phyloP scores from a whole-genome alignment of 768 basidiomycete genomes.

The Mrakia gelida region DNA sequence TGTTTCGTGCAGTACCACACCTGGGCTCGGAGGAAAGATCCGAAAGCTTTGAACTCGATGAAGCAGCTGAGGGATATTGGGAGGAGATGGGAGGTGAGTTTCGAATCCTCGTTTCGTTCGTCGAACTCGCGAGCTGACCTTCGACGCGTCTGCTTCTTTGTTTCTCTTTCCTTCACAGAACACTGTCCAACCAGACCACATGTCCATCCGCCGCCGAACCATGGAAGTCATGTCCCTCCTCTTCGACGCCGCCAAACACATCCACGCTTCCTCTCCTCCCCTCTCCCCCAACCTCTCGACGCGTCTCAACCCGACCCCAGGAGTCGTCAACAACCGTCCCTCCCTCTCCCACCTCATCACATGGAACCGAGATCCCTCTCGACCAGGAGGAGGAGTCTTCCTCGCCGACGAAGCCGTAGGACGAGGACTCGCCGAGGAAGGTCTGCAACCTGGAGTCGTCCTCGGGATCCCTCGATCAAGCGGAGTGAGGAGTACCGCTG shows the following conservation, averaged over 20 bases:
- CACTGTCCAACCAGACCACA: slow-evolving; percentile 56
- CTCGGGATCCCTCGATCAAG: slow-evolving; percentile 27
- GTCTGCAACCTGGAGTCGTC: slow-evolving; percentile 22
- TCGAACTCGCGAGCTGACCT: neutral
- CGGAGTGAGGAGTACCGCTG: neutral
- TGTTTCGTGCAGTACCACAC: slow-evolving; percentile 70
- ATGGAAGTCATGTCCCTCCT: slow-evolving; percentile 87
- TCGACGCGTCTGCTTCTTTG: neutral
- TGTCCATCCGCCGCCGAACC: slow-evolving; percentile 90
- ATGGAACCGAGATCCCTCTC: slow-evolving; percentile 72
- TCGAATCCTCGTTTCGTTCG: neutral
- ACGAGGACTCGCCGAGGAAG: slow-evolving; percentile 28
- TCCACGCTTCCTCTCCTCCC: slow-evolving; percentile 46
- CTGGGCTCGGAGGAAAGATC: slow-evolving; percentile 77
- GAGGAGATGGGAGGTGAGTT: slow-evolving; percentile 71
- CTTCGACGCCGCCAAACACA: slow-evolving; percentile 89
- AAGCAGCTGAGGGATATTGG: slow-evolving; percentile 78
- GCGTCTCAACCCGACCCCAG: slow-evolving; percentile 73
- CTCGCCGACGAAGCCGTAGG: slow-evolving; percentile 51
- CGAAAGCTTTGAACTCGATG: slow-evolving; percentile 66
- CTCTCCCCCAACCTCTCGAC: slow-evolving; percentile 45
- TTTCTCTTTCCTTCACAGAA: neutral
- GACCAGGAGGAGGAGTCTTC: slow-evolving; percentile 84
- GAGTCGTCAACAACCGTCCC: slow-evolving; percentile 44
- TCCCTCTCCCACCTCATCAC: slow-evolving; percentile 48